Conservation (phyloP, 2,329 filamentous ascomycete genomes). For the Anisogramma anomala region DNA sequence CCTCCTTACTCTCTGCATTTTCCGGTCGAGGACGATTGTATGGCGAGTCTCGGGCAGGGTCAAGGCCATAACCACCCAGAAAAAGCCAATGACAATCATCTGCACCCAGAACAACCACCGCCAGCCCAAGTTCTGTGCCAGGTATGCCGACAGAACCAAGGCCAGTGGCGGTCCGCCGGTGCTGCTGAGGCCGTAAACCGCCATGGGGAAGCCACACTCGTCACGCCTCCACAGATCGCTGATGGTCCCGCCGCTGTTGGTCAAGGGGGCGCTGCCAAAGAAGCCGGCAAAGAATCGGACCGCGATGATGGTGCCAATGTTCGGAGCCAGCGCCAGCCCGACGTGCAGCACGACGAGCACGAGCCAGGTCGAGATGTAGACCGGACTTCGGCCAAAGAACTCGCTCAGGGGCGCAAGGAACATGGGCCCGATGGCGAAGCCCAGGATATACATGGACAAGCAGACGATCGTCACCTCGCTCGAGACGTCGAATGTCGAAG, state of each 20-base stretch:
- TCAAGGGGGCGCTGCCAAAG: conserved; percentile 10
- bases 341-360: conserved; percentile 8
- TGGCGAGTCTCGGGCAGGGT: conserved; percentile 8
- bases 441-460: conserved; percentile 8
- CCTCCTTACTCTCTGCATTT: conserved; percentile 5
- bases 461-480: conserved; percentile 4
- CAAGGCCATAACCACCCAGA: conserved; percentile 2
- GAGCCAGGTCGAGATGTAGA: conserved; percentile 7
- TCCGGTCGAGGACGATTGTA: conserved; percentile 5
- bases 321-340: conserved; percentile 4
- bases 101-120: conserved; percentile 9
- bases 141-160: conserved; percentile 2
- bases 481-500: neutral
- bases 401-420: conserved; percentile 6
- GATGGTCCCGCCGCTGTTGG: conserved; percentile 5
- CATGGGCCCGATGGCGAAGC: conserved; percentile 6
- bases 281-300: conserved; percentile 6
- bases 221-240: conserved; percentile 6
- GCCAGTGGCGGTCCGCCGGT: conserved; percentile 6
- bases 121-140: conserved; percentile 2
- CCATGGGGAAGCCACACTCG: conserved; percentile 7
- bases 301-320: conserved; percentile 4
- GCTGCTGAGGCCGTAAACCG: conserved; percentile 8
- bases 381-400: conserved; percentile 6
- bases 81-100: conserved; percentile 4